Percentiles rank a stretch among this genome's conserved stretches.
Evolutionary conservation across 2,329 filamentous ascomycete species (phyloP).

Genomic region (Cercospora citrullina): DNA sequence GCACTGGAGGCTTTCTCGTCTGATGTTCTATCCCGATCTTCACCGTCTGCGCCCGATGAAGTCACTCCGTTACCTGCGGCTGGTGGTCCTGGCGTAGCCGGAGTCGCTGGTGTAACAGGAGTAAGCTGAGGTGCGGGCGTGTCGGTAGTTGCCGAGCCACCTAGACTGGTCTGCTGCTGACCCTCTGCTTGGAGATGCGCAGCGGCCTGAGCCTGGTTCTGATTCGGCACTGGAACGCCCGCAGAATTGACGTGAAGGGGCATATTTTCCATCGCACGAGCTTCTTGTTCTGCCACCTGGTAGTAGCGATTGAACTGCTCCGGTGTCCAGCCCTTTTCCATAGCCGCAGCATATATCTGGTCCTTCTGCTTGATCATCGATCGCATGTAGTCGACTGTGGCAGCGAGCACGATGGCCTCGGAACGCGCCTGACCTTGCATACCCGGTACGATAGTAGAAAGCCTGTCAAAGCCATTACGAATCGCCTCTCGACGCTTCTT

Average conservation of each 20-base stretch:
- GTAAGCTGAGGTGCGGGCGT: background rate
- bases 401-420: conserved; percentile 77
- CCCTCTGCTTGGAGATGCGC: background rate
- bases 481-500: conserved; percentile 72
- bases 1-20: background rate
- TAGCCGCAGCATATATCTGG: conserved; percentile 39
- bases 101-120: background rate
- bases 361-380: conserved; percentile 42
- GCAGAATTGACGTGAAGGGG: conserved; percentile 4
- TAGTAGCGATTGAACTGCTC: conserved; percentile 23
- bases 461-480: conserved; percentile 76
- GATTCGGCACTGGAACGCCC: background rate
- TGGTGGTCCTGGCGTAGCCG: background rate
- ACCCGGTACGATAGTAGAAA: conserved; percentile 78
- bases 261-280: conserved; percentile 3
- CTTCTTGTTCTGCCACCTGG: conserved; percentile 8
- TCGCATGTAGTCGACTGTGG: conserved; percentile 47
- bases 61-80: background rate
- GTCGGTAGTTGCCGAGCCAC: background rate
- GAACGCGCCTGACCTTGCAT: conserved; percentile 80
- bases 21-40: background rate
- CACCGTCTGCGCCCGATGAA: background rate
- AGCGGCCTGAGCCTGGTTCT: background rate
- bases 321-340: conserved; percentile 23
- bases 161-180: background rate